These are phyloP conservation scores for Metarhizium album DNA, from an alignment of 2,329 filamentous ascomycete species.

Conservation along the genomic window DNA sequence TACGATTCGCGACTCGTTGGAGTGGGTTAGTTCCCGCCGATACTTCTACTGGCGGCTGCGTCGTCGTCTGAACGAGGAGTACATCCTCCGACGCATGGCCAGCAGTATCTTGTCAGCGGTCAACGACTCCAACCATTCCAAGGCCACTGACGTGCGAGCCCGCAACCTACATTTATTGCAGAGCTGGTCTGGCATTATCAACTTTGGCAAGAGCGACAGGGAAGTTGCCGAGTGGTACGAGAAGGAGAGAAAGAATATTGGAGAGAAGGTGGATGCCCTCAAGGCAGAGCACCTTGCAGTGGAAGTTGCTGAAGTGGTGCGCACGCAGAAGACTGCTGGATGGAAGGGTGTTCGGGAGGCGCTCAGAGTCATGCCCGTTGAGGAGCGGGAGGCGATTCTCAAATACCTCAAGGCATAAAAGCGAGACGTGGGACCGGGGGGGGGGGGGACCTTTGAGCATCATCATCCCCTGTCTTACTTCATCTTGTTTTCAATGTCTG, in stretches of 20 bases:
- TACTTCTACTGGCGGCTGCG: conserved; percentile 99
- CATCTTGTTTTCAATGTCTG: background rate
- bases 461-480: background rate
- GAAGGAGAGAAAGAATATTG: conserved; percentile 75
- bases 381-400: conserved; percentile 77
- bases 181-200: conserved; percentile 69
- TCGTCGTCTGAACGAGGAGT: conserved; percentile 92
- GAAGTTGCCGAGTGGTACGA: conserved; percentile 93
- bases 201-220: conserved; percentile 70
- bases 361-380: conserved; percentile 74
- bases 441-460: too few relatives aligned
- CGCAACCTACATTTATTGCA: conserved; percentile 64
- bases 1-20: conserved; percentile 71
- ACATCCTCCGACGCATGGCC: conserved; percentile 84
- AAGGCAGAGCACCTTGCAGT: conserved; percentile 57
- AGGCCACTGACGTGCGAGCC: conserved; percentile 45
- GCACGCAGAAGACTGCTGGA: conserved; percentile 49
- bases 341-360: conserved; percentile 82
- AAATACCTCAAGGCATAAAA: conserved; percentile 39
- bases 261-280: conserved; percentile 73
- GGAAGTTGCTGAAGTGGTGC: conserved; percentile 35
- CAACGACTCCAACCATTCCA: conserved; percentile 23
- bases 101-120: conserved; percentile 25
- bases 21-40: conserved; percentile 80
- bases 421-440: too few relatives aligned